Base-by-base conservation (phyloP, 148 eudicot species). In the Silene latifolia region DNA sequence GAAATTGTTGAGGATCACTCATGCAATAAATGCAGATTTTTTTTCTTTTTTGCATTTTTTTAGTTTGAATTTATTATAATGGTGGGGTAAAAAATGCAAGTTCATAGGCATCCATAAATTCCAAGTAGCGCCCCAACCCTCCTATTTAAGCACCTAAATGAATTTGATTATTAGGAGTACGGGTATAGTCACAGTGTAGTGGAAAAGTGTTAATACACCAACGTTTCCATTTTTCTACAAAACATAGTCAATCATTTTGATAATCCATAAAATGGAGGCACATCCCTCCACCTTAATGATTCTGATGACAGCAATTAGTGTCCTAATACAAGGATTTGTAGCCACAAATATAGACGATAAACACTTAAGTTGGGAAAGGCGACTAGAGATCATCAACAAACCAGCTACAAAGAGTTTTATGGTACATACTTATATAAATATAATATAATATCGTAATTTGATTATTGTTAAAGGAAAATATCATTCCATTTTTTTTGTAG, bases 321-420 rank as follows among this genome's bases (percentile, higher is more conserved):
- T 66, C 20, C 4, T 39, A n/a, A 35, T 32, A 32, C 35, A 32
- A 32, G 35, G 35, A 32, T 32, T 32, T 1, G 35, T 32, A 32
- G 35, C 35, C 5, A 32, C 35, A 32, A 32, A 32, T 32, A 4
- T 32, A 4, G 35, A 32, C 35, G 35, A 32, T 32, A 24, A 66
- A n/a, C n/a, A 35, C n/a, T 66, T 66, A n/a, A 66, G 23, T 48
- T 35, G 39, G 51, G 9, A 66, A 66, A 66, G 51, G 48, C 70
- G 69, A 39, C 69, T 66, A 5, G 51, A 66, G 21, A 2, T 35
- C 24, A 17, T 66, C 69, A 39, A 39, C 46, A 66, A 39, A 66
- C 69, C 48, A 13, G 69, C 69, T 35, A 32, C 35, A 32, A 32
- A 32, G 35, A 32, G 35, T 32, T 32, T 32, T 32, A 2, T 32